These are phyloP conservation scores for Microbotryomycetes sp. DNA, from an alignment of 1,284 basidiomycete species.

Conservation along the genomic window DNA sequence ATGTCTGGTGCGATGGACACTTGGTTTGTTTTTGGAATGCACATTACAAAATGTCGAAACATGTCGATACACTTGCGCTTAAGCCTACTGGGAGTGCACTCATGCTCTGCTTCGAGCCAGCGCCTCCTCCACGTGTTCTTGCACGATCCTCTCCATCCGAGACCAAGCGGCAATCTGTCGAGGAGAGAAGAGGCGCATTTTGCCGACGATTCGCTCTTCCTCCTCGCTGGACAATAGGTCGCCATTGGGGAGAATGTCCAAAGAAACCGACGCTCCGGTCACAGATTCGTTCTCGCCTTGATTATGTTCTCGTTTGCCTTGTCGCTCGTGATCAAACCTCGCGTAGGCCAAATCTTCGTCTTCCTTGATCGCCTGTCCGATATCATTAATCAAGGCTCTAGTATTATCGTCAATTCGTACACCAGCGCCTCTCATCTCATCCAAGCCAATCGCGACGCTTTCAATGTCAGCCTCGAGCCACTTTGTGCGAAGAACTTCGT, in stretches of 20 bases:
- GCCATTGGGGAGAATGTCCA: no score
- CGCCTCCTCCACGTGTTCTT: constrained; percentile 17
- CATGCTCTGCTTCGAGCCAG: no score
- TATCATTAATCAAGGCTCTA: constrained; percentile 12
- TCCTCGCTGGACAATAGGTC: neutral
- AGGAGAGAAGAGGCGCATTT: constrained; percentile 4
- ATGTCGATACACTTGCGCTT: no score
- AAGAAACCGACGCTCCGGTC: neutral
- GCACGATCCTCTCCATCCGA: constrained; percentile 24
- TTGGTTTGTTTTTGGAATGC: no score
- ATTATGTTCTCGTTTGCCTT: neutral
- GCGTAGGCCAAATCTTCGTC: constrained; percentile 19
- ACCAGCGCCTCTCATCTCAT: constrained; percentile 26
- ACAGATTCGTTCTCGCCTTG: neutral
- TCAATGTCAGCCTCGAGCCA: constrained; percentile 26
- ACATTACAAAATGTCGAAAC: no score
- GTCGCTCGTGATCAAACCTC: neutral
- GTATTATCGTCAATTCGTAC: constrained; percentile 14
- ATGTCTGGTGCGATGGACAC: no score
- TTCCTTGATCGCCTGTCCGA: constrained; percentile 18
- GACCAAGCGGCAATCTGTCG: constrained; percentile 16
- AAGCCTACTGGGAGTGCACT: no score
- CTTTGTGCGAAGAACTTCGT: constrained; percentile 24
- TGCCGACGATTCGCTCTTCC: neutral
- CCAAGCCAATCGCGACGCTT: constrained; percentile 9